A percentile compares a stretch with the other conserved stretches of the same genome.
phyloP scores from a whole-genome alignment of 176 grass and related monocot species.

The Hyparrhenia diplandra region DNA sequence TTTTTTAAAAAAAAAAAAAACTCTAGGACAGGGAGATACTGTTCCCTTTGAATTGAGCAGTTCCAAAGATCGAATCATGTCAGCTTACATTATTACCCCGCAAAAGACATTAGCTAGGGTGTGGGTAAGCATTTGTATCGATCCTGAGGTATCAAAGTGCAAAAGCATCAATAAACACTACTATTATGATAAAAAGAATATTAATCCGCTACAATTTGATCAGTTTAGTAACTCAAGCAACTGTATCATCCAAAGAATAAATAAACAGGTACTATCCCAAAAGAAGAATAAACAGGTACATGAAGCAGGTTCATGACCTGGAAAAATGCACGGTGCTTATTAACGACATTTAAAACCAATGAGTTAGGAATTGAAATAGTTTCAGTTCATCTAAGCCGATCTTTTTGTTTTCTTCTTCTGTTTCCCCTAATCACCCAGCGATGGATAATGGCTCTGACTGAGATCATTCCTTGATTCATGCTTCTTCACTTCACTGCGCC shows the following conservation, averaged over 20 bases:
- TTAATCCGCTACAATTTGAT: constrained; percentile 19
- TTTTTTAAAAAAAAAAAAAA: too few relatives aligned
- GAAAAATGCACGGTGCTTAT: constrained; percentile 47
- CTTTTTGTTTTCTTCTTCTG: neutral
- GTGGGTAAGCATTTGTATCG: neutral
- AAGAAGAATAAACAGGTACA: constrained; percentile 31
- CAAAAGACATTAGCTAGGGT: too few relatives aligned
- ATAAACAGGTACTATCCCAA: neutral
- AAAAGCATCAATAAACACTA: neutral
- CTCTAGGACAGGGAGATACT: too few relatives aligned
- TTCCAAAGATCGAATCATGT: too few relatives aligned
- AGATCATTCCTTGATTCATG: constrained; percentile 35
- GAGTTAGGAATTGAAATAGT: constrained; percentile 43
- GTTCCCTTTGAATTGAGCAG: neutral
- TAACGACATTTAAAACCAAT: constrained; percentile 49
- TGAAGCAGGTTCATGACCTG: constrained; percentile 26
- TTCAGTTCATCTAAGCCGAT: constrained; percentile 24
- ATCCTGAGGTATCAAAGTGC: neutral
- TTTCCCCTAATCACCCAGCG: neutral
- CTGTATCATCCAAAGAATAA: constrained; percentile 45
- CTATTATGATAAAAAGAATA: constrained; percentile 25
- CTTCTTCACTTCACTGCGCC: constrained; percentile 41
- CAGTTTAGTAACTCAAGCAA: constrained; percentile 31
- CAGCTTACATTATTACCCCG: too few relatives aligned
- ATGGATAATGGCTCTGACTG: neutral